Evolutionary conservation across 306 rosid genomes (phyloP).

Genomic region (Cajanus cajan): DNA sequence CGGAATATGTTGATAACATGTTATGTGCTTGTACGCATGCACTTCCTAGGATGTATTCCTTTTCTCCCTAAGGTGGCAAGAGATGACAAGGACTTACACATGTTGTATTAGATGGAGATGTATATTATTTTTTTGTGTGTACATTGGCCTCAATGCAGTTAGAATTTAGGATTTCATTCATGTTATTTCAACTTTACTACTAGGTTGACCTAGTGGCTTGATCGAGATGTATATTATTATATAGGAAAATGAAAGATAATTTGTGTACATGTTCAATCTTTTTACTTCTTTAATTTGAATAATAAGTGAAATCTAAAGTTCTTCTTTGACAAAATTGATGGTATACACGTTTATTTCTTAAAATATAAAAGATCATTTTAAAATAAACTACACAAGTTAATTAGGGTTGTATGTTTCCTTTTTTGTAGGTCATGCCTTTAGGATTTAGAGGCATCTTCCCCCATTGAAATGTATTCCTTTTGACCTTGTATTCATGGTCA

Average conservation of each 20-base stretch:
- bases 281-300: not conserved
- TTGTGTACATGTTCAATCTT: not conserved
- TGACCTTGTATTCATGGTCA: no score
- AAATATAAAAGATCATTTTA: no score
- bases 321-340: not conserved
- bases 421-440: no score
- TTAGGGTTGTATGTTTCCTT: no score
- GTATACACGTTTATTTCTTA: not conserved
- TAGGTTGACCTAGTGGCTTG: no score
- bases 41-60: constrained; percentile 9
- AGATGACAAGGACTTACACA: not conserved
- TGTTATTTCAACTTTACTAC: no score
- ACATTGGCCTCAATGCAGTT: no score
- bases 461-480: no score
- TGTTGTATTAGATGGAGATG: constrained; percentile 22
- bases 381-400: no score
- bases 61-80: not conserved
- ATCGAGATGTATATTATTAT: constrained; percentile 28
- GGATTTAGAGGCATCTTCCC: no score
- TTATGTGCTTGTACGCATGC: not conserved
- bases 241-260: constrained; percentile 25
- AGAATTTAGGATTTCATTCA: no score
- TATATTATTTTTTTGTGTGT: not conserved
- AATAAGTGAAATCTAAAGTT: not conserved
- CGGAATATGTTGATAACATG: constrained; percentile 21